Base-by-base conservation (phyloP, 2,329 filamentous ascomycete species). In the Davidsoniella eucalypti region DNA sequence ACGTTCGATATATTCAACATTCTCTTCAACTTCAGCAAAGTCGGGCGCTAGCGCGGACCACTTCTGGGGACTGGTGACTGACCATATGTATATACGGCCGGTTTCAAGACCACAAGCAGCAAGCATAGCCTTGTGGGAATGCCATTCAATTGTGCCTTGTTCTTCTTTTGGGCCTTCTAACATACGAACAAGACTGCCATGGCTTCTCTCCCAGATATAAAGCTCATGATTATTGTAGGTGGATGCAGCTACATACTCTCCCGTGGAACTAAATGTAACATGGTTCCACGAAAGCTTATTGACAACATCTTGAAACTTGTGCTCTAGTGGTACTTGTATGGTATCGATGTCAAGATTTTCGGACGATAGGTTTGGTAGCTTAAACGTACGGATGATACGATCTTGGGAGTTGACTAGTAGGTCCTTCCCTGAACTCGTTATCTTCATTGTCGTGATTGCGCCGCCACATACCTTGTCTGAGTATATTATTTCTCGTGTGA, bases 181-280 rank as follows among this genome's bases (percentile, higher is more conserved):
- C 69, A 98, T 98, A 64, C 94, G 93, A 49, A 95, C 88, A 52
- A 98, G 69, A 64, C 87, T 94, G 47, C 92, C 92, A 59, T 93
- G 87, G 51, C 82, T 84, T 50, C 92, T 80, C 66, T 98, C 92
- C 92, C 90, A 96, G 25, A 96, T 88, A 65, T 96, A 96, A 55
- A 98, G 84, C 65, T 98, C 90, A 59, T 95, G 88, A 60, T 98
- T 98, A 72, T 96, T 96, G 64, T 87, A 94, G 2, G 92, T 96
- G 23, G 87, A 94, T 0, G 93, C 92, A 21, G 87, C 87, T 39
- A 98, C 87, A 61, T 96, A 96, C 65, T 98, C 92, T 48, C 87
- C 88, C 0, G 85, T 92, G 1, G 86, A 83, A 60, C 87, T 94
- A 63, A 98, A 96, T 0, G 88, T 87, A 52, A 94, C 88, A 60